Evolutionary conservation across 805 yeast species (phyloP), one percentile per base, ranked within the genome.

Genomic region (Dipodascus geniculatus): DNA sequence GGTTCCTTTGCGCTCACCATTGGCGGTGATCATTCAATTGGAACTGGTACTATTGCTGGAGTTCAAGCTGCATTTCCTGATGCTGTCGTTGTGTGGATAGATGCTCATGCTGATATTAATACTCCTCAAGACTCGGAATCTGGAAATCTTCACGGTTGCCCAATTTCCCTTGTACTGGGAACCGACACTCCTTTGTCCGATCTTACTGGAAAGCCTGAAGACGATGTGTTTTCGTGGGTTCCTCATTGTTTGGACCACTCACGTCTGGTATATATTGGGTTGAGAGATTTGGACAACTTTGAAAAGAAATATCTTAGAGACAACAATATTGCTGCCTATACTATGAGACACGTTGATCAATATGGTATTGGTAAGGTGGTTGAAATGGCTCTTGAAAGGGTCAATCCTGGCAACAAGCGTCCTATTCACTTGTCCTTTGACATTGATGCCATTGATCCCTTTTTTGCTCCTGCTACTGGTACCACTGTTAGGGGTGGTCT

Each of bases 21-120:
- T 52, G 99, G 99, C 51, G 99, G 99, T 53, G 99, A 91, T 70
- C 99, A 91, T 68, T 88, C 96, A 6, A 85, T 91, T 59, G 98
- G 96, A 51, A 88, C 91, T 63, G 96, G 95, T 51, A 89, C 97
- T 8, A 84, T 91, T 35, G 76, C 87, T 28, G 98, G 95, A 1
- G 86, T 90, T 31, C 75, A 88, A 57, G 80, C 79, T 17, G 77
- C 79, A 58, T 74, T 84, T 66, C 96, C 96, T 19, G 88, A 90
- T 61, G 88, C 96, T 23, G 89, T 96, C 63, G 74, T 91, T 42
- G 67, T 91, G 57, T 91, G 99, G 99, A 84, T 91, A 61, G 99
- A 91, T 70, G 99, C 99, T 0, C 99, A 91, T 68, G 96, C 98
- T 19, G 99, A 91, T 68, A 84, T 93, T 66, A 93, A 93, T 74